Conservation (phyloP, 495 filamentous ascomycete genomes). For the Aspergillus mulundensis region DNA sequence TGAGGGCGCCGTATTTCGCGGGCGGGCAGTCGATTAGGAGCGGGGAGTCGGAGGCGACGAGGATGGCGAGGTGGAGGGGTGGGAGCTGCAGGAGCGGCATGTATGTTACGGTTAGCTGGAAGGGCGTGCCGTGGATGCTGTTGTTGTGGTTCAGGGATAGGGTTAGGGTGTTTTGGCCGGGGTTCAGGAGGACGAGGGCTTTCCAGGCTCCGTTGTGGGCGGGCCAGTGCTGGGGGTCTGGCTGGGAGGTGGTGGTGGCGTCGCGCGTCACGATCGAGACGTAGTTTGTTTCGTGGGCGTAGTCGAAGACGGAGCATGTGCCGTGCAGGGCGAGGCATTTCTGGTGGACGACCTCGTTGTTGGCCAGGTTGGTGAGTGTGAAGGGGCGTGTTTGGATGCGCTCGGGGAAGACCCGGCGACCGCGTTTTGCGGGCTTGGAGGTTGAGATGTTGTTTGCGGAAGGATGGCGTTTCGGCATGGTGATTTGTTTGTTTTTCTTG, state of each 20-base stretch:
- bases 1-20: neutral
- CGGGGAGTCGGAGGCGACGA: neutral
- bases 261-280: neutral
- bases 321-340: neutral
- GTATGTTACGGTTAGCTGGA: neutral
- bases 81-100: neutral
- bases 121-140: neutral
- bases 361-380: neutral
- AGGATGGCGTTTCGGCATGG: too few species aligned
- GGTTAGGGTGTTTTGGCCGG: too few species aligned
- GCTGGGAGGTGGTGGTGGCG: neutral
- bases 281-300: neutral
- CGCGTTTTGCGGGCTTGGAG: too few species aligned
- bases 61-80: neutral
- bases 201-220: too few species aligned
- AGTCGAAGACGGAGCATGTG: neutral
- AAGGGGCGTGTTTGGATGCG: too few species aligned
- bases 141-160: too few species aligned
- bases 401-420: too few species aligned
- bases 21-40: constrained; percentile 1
- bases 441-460: too few species aligned
- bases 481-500: too few species aligned
- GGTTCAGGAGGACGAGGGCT: too few species aligned
- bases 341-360: neutral
- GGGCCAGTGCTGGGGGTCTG: too few species aligned